phyloP scores from a whole-genome alignment of 257 asterid genomes.

The Coffea canephora region DNA sequence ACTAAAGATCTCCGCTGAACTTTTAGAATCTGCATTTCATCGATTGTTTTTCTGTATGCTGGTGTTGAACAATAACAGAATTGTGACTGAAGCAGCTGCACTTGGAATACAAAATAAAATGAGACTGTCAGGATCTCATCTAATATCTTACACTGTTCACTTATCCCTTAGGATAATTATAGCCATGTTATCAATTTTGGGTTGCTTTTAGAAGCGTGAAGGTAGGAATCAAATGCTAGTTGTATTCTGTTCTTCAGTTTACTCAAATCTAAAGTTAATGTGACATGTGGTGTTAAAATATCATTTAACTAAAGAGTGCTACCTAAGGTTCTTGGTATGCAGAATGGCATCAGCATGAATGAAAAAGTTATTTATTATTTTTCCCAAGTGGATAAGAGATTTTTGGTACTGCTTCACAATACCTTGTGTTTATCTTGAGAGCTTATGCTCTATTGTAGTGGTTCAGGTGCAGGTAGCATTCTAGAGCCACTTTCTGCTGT shows the following conservation, averaged over 20 bases:
- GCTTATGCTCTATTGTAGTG: conserved; percentile 49
- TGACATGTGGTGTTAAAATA: neutral
- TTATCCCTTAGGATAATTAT: neutral
- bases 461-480: conserved; percentile 77
- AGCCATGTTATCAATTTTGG: neutral
- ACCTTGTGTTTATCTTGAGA: conserved; percentile 6
- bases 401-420: neutral
- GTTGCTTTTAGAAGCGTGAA: neutral
- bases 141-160: neutral
- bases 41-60: neutral
- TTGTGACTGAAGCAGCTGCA: neutral
- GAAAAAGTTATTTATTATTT: too few species aligned
- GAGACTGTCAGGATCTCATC: neutral
- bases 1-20: conserved; percentile 2
- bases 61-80: neutral
- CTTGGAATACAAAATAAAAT: neutral
- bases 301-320: neutral
- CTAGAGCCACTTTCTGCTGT: conserved; percentile 91
- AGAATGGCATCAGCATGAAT: neutral
- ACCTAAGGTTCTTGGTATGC: neutral
- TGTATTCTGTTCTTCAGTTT: neutral
- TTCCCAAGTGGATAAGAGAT: neutral
- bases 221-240: neutral
- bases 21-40: conserved; percentile 7
- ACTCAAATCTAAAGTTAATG: neutral